These are phyloP conservation scores for Triticum turgidum DNA, from an alignment of 176 grass and related monocot species.

Conservation along the genomic window DNA sequence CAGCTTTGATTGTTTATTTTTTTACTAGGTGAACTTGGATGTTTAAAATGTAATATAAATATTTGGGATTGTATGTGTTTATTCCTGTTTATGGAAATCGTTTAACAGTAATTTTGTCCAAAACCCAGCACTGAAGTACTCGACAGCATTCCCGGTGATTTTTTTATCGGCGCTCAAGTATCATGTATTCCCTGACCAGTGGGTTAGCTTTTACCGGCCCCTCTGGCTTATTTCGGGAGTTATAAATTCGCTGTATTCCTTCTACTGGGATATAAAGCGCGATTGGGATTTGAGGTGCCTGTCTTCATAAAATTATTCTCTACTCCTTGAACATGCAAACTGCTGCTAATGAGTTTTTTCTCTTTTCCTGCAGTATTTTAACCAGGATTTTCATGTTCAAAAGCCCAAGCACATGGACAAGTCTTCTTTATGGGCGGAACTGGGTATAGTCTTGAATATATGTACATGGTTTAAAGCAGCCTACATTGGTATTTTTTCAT, in stretches of 20 bases:
- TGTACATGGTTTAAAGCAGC: background rate
- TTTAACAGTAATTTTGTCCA: constrained; percentile 5
- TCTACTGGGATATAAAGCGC: constrained; percentile 96
- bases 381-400: constrained; percentile 95
- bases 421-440: constrained; percentile 60
- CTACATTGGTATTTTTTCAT: background rate
- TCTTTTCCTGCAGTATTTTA: constrained; percentile 60
- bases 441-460: constrained; percentile 64
- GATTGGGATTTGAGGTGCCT: constrained; percentile 98
- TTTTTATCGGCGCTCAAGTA: constrained; percentile 96
- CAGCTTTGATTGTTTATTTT: constrained; percentile 14
- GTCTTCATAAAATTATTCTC: constrained; percentile 7
- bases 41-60: constrained; percentile 16
- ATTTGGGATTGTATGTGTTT: constrained; percentile 6
- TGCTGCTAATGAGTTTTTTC: constrained; percentile 34
- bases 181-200: constrained; percentile 77
- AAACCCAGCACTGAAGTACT: constrained; percentile 89
- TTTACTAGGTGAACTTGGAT: background rate
- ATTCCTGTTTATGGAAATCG: background rate
- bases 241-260: constrained; percentile 90
- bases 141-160: constrained; percentile 85
- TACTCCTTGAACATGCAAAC: background rate
- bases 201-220: constrained; percentile 79
- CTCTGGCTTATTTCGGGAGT: constrained; percentile 92
- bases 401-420: constrained; percentile 68